These are phyloP conservation scores for Clarireedia paspali DNA, from an alignment of 2,329 filamentous ascomycete genomes.

Conservation along the genomic window DNA sequence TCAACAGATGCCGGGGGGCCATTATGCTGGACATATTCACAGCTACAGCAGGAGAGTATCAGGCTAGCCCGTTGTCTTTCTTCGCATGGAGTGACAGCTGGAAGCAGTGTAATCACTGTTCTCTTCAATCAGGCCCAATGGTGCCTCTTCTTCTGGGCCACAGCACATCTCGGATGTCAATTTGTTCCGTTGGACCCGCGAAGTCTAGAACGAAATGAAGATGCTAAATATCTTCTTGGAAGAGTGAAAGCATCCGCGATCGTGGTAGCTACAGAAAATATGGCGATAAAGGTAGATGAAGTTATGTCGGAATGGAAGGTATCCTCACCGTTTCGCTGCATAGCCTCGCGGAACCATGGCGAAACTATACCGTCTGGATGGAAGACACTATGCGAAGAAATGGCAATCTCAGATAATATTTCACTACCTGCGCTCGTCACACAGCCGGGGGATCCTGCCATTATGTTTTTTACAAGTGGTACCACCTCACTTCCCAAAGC, in stretches of 20 bases:
- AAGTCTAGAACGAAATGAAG: background rate
- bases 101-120: slow-evolving; percentile 3
- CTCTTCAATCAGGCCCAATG: slow-evolving; percentile 12
- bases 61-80: background rate
- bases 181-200: slow-evolving; percentile 9
- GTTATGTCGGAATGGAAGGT: background rate
- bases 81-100: background rate
- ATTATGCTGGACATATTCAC: background rate
- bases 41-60: background rate
- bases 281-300: too few relatives aligned
- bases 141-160: slow-evolving; percentile 11
- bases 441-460: slow-evolving; percentile 12
- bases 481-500: slow-evolving; percentile 17
- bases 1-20: background rate
- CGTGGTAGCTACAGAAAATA: background rate
- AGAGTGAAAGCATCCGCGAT: background rate
- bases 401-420: background rate
- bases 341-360: background rate
- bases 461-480: slow-evolving; percentile 17
- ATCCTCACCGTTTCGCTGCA: background rate
- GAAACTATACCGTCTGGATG: background rate
- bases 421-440: background rate
- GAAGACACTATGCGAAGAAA: background rate
- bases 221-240: background rate
- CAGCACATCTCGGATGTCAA: slow-evolving; percentile 6